Base-by-base conservation (phyloP, 139 green algal species). In the Chlorella sp. region DNA sequence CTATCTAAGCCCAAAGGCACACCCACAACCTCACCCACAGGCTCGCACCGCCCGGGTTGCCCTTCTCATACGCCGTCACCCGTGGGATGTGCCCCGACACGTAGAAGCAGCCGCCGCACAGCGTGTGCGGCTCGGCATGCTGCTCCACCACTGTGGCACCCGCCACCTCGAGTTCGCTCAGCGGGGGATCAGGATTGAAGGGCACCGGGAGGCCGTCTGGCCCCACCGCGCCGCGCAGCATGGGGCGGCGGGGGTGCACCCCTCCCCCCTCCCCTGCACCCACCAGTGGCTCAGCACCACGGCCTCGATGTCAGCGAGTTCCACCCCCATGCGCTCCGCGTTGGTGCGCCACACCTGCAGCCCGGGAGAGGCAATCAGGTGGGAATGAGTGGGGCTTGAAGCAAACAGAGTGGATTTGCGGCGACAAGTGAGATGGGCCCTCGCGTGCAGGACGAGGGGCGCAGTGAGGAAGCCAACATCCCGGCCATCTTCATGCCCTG, bases 231-330 rank as follows among this genome's bases (percentile, higher is more conserved):
- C 92, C 92, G 18, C 92, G 69, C 26, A 90, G 80, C 3, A 34
- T 5, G 16, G 92, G 92, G 1, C 91, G 90, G 57, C 81, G 84
- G 0, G 90, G 90, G 78, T 93, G 92, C 75, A 94, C 48, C 48
- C 5, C 48, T 57, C 48, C 32, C 32, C 71, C 71, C 26, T 39
- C 28, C 32, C n/a, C n/a, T n/a, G n/a, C 71, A 79, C 71, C 71
- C 89, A 93, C 91, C 92, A 94, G 85, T 94, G 92, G 73, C 83
- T 92, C 15, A 94, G 90, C n/a, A 94, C 90, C 14, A 83, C 88
- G 16, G 71, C 92, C 39, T 92, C 83, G 28, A 92, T 89, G 16
- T 32, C 88, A 32, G 7, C 81, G 18, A 83, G 14, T 3, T 78
- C 28, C 64, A 94, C 32, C 0, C 77, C 88, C 36, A 94, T 42